phyloP scores from a whole-genome alignment of 78 protist genomes.

The Dictyostelium discoideum region DNA sequence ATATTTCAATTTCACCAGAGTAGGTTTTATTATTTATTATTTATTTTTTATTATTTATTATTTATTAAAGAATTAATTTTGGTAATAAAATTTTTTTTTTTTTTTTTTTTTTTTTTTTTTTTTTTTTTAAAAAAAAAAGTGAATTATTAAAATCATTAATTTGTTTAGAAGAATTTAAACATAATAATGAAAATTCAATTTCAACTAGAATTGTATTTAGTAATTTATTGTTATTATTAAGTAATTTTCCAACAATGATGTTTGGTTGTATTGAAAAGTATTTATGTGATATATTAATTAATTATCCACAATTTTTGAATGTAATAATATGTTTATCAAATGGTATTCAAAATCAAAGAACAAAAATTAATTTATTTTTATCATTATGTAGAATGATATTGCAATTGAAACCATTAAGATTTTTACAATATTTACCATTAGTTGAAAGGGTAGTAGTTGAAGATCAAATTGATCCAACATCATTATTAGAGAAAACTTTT shows the following conservation, averaged over 20 bases:
- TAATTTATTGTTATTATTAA: neutral
- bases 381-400: conserved; percentile 21
- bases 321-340: conserved; percentile 26
- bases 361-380: conserved; percentile 27
- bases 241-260: conserved; percentile 24
- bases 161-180: conserved; percentile 75
- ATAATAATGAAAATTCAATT: conserved; percentile 22
- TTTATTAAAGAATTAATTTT: neutral
- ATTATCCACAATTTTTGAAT: conserved; percentile 62
- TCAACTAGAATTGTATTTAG: conserved; percentile 60
- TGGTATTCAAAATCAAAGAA: conserved; percentile 6
- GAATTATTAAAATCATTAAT: conserved; percentile 68
- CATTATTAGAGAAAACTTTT: conserved; percentile 12
- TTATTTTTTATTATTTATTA: neutral
- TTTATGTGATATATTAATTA: conserved; percentile 6
- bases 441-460: conserved; percentile 64
- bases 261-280: conserved; percentile 44
- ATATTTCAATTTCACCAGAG: conserved; percentile 6
- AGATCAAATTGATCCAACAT: conserved; percentile 66
- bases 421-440: conserved; percentile 44
- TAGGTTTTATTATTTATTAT: neutral
- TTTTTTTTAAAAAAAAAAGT: neutral
- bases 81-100: neutral
- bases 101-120: neutral
- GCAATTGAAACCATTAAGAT: conserved; percentile 25